These are phyloP conservation scores for Fusarium subtropicale DNA, from an alignment of 2,329 filamentous ascomycete species.

Conservation along the genomic window DNA sequence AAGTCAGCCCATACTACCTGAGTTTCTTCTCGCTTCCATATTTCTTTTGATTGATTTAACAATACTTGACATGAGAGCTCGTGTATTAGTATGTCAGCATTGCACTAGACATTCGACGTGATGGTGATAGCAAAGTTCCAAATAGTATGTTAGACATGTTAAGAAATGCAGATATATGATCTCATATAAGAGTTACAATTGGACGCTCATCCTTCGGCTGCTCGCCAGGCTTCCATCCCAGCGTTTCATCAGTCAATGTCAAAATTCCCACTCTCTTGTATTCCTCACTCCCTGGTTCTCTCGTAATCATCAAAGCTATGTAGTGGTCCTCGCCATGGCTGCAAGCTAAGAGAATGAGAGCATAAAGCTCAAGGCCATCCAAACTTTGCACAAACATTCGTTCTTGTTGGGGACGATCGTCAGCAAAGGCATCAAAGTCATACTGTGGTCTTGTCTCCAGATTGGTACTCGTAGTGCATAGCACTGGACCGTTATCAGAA, in stretches of 20 bases:
- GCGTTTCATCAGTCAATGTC: not conserved
- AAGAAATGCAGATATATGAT: too few relatives aligned
- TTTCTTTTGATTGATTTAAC: too few relatives aligned
- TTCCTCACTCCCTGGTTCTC: not conserved
- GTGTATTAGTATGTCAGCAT: too few relatives aligned
- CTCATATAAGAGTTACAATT: not conserved
- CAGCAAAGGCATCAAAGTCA: not conserved
- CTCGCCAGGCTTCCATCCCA: not conserved
- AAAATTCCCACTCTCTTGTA: slow-evolving; percentile 2
- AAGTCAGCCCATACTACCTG: too few relatives aligned
- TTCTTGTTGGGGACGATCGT: not conserved
- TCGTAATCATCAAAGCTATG: not conserved
- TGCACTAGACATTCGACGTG: too few relatives aligned
- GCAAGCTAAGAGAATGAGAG: not conserved
- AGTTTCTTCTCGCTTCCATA: too few relatives aligned
- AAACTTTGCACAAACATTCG: not conserved
- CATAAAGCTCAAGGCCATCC: not conserved
- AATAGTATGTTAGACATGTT: fast-evolving
- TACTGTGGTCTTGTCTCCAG: not conserved
- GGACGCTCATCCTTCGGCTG: not conserved
- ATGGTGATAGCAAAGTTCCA: fast-evolving
- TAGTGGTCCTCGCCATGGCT: not conserved
- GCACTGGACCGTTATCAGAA: not conserved
- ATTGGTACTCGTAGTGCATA: not conserved
- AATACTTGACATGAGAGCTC: too few relatives aligned